Evolutionary conservation across 2,329 filamentous ascomycete genomes (phyloP), one percentile per base, ranked within the genome.

Genomic region (Tolypocladium sp.): DNA sequence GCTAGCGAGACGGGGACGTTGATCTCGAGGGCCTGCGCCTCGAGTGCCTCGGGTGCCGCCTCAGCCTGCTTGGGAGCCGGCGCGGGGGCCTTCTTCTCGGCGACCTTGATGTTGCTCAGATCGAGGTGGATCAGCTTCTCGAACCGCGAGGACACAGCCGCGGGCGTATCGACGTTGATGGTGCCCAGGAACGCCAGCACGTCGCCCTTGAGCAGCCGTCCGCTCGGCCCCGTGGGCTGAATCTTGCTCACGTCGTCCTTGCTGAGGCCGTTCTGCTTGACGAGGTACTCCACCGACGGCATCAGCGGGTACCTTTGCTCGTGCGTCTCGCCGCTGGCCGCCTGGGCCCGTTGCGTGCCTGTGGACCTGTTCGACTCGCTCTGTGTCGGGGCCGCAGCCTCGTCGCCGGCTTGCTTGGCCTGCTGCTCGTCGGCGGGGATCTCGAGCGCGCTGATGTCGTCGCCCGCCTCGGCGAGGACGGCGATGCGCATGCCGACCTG

Each of bases 151-250:
- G 90, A 89, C 66, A 92, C 82, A 62, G 85, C 79, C 27, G 84
- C 81, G 2, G 93, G 89, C 65, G 90, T 89, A 60, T 86, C 81
- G 63, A 86, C 78, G 61, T 87, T 79, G 68, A 97, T 91, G 66
- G 82, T 79, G 63, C 94, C 94, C 20, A 97, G 75, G 73, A 93
- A 94, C 55, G 92, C 92, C 58, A 99, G 85, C 8, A 99, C 88
- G 71, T 99, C 94, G 59, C 94, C 94, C 81, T 99, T 99, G 62
- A 99, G 82, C 58, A 99, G 80, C 62, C 94, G 87, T 60, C 92
- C 92, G 68, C 87, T 87, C 37, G 94, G 94, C 30, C 94, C 94
- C 25, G 90, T 93, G 7, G 92, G 89, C 57, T 86, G 89, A 72
- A 97, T 97, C 73, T 90, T 88, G 74, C 85, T 81, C 57, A 92